Percentiles rank a stretch among this genome's conserved stretches.
Conservation (phyloP, 2,329 filamentous ascomycete species). For the Colletotrichum gigasporum region DNA sequence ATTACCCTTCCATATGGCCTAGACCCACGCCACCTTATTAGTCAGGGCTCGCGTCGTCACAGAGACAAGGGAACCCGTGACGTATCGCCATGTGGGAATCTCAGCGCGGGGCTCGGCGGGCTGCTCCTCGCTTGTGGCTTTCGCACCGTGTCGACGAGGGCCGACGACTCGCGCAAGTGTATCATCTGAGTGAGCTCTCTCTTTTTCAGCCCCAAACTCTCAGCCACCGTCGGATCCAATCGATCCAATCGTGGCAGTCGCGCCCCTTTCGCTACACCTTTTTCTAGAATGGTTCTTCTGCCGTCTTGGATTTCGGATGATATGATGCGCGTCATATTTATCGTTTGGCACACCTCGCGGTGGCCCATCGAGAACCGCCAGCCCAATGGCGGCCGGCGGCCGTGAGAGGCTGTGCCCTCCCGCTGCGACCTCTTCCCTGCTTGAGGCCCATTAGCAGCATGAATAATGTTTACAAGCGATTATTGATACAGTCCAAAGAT, state of each 20-base stretch:
- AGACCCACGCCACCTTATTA: no score
- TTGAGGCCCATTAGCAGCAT: background rate
- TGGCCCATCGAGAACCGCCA: background rate
- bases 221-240: no score
- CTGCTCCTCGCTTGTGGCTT: background rate
- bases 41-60: background rate
- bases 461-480: background rate
- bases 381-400: background rate
- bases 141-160: background rate
- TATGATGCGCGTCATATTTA: slow-evolving; percentile 11
- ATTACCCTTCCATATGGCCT: no score
- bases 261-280: slow-evolving; percentile 5
- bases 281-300: slow-evolving; percentile 5
- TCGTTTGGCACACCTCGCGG: background rate
- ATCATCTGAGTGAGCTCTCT: slow-evolving; percentile 23
- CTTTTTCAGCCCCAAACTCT: slow-evolving; percentile 9
- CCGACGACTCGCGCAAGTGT: slow-evolving; percentile 13
- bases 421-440: background rate
- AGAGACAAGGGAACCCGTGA: slow-evolving; percentile 15
- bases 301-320: slow-evolving; percentile 6
- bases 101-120: background rate
- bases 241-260: background rate
- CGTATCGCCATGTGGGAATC: slow-evolving; percentile 8
- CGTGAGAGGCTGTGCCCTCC: background rate
- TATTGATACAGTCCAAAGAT: slow-evolving; percentile 14